Percentiles rank a stretch among this genome's conserved stretches.
Evolutionary conservation across 2,329 filamentous ascomycete species (phyloP).

Genomic region (Fusarium sp.): DNA sequence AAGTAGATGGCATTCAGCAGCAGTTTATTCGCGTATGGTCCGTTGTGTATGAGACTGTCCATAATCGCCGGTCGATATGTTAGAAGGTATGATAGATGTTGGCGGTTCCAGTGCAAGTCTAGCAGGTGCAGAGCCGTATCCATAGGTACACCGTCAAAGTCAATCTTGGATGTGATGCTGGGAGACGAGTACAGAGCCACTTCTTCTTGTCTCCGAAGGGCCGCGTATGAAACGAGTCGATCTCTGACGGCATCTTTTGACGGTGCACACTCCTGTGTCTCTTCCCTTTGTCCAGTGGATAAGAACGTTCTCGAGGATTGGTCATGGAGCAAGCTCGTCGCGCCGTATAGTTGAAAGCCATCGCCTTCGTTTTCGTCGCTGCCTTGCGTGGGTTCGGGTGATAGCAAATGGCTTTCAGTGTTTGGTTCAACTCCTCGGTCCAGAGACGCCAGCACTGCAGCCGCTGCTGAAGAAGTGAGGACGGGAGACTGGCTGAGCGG

Average conservation of each 20-base stretch:
- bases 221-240: constrained; percentile 1
- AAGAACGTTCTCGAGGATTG: background rate
- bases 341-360: background rate
- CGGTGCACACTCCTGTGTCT: background rate
- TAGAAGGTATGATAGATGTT: constrained; percentile 55
- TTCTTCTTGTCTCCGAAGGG: constrained; percentile 1
- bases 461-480: background rate
- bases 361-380: background rate
- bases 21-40: constrained; percentile 64
- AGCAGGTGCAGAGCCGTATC: constrained; percentile 61
- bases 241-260: background rate
- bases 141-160: constrained; percentile 63
- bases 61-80: constrained; percentile 63
- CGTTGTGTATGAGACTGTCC: constrained; percentile 60
- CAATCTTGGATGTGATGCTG: constrained; percentile 31
- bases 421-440: background rate
- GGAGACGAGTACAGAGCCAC: background rate
- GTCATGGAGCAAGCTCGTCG: background rate
- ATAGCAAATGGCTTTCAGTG: background rate
- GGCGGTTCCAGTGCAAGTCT: constrained; percentile 61
- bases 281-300: background rate
- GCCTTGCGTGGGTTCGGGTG: background rate
- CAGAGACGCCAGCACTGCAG: background rate
- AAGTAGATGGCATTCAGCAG: constrained; percentile 63
- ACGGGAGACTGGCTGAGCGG: background rate